Conservation (phyloP, 2,329 filamentous ascomycete genomes). For the Lachnellula subtilissima region DNA sequence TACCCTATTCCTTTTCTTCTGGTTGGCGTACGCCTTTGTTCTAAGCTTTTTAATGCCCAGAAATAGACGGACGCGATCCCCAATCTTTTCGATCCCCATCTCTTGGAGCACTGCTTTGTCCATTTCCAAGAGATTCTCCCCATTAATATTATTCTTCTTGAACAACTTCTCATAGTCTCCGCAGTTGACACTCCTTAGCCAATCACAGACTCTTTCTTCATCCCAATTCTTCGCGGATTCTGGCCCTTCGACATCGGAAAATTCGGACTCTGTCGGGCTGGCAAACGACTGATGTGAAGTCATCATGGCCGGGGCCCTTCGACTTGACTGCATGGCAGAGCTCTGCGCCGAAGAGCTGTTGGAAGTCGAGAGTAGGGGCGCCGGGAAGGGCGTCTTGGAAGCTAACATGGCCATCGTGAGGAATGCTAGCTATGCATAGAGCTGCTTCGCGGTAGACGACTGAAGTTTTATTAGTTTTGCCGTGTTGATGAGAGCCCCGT, state of each 20-base stretch:
- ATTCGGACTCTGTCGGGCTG: conserved; percentile 88
- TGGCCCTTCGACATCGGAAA: conserved; percentile 74
- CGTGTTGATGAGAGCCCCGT: too few species aligned
- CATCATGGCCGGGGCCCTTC: conserved; percentile 47
- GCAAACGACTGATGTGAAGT: conserved; percentile 51
- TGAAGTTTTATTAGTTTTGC: too few species aligned
- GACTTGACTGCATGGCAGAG: conserved; percentile 47
- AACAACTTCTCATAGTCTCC: conserved; percentile 91
- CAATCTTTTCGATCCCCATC: conserved; percentile 97
- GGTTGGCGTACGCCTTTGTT: conserved; percentile 69
- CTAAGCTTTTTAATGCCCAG: conserved; percentile 78
- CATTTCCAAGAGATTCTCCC: conserved; percentile 93
- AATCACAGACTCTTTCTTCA: conserved; percentile 86
- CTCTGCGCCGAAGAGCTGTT: conserved; percentile 44
- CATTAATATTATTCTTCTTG: conserved; percentile 90
- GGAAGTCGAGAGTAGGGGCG: conserved; percentile 46
- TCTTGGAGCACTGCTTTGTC: conserved; percentile 95
- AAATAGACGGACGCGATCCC: conserved; percentile 88
- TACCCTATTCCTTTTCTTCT: conserved; percentile 83
- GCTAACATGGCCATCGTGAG: conserved; percentile 69
- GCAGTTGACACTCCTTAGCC: conserved; percentile 86
- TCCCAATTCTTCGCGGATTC: conserved; percentile 82
- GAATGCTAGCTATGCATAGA: conserved; percentile 23
- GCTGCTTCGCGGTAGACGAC: neutral
- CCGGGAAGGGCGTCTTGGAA: conserved; percentile 65